A percentile compares a stretch with the other conserved stretches of the same genome.
These are phyloP conservation scores for Thuidium tamariscinum DNA, from an alignment of 225 moss, liverwort and hornwort species.

Conservation along the genomic window DNA sequence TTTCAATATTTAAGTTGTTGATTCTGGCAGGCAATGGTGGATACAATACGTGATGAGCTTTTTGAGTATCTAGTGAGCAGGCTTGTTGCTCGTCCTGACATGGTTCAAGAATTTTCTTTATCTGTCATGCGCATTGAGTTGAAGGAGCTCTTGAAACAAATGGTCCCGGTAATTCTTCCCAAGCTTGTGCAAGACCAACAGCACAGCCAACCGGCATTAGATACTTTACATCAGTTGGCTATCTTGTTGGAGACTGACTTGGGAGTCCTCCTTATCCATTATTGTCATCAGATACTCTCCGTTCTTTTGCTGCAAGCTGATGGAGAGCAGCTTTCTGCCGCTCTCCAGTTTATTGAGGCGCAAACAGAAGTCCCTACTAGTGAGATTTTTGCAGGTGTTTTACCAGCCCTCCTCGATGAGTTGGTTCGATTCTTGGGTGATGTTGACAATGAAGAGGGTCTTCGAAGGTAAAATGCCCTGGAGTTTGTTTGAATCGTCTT, in stretches of 20 bases:
- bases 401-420: constrained; percentile 89
- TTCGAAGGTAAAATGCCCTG: constrained; percentile 48
- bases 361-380: constrained; percentile 88
- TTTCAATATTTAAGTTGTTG: not conserved
- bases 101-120: constrained; percentile 88
- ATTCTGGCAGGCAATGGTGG: constrained; percentile 57
- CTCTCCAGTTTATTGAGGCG: constrained; percentile 86
- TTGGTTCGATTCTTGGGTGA: constrained; percentile 91
- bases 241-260: constrained; percentile 64
- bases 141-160: constrained; percentile 68
- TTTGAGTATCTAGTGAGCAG: constrained; percentile 90
- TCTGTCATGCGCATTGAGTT: constrained; percentile 63
- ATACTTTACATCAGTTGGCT: constrained; percentile 77
- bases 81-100: constrained; percentile 61
- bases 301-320: constrained; percentile 87
- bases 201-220: constrained; percentile 60
- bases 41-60: constrained; percentile 70
- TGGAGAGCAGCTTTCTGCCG: constrained; percentile 88
- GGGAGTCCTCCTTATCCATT: constrained; percentile 62
- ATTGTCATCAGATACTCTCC: constrained; percentile 87
- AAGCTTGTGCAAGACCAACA: constrained; percentile 91
- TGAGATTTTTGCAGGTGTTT: constrained; percentile 78
- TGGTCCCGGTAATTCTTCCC: constrained; percentile 86
- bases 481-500: not conserved
- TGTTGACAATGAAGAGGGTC: constrained; percentile 75